Conservation (phyloP, 257 asterid species). For the Nemophila menziesii region DNA sequence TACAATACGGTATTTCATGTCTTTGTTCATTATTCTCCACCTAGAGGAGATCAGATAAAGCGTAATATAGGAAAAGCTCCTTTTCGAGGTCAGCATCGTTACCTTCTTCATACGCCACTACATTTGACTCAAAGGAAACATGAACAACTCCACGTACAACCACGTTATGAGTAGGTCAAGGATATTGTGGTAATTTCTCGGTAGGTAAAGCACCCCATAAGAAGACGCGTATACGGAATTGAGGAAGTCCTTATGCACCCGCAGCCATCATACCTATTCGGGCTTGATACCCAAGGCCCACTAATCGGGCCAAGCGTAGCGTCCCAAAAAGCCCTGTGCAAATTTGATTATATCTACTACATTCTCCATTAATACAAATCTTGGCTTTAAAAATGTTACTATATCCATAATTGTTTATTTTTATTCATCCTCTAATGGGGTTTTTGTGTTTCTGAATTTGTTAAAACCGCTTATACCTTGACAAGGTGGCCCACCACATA, state of each 20-base stretch:
- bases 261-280: slow-evolving; percentile 41
- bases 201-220: slow-evolving; percentile 31
- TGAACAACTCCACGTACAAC: no score
- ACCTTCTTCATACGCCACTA: no score
- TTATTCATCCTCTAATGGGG: slow-evolving; percentile 33
- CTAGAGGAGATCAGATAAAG: no score
- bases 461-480: slow-evolving; percentile 53
- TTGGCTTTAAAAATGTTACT: slow-evolving; percentile 27
- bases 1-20: no score
- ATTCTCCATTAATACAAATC: slow-evolving; percentile 34
- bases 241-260: slow-evolving; percentile 45
- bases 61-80: no score
- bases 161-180: no score
- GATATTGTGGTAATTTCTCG: no score
- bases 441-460: slow-evolving; percentile 18
- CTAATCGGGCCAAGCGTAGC: slow-evolving; percentile 34
- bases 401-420: slow-evolving; percentile 33
- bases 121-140: no score
- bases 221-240: slow-evolving; percentile 41
- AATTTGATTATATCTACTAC: slow-evolving; percentile 34
- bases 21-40: no score
- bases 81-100: no score
- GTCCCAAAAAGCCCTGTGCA: slow-evolving; percentile 17
- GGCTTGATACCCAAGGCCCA: slow-evolving; percentile 32
- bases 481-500: slow-evolving; percentile 53